These are phyloP conservation scores for Penstemon davidsonii DNA, from an alignment of 257 asterid genomes.

Conservation along the genomic window DNA sequence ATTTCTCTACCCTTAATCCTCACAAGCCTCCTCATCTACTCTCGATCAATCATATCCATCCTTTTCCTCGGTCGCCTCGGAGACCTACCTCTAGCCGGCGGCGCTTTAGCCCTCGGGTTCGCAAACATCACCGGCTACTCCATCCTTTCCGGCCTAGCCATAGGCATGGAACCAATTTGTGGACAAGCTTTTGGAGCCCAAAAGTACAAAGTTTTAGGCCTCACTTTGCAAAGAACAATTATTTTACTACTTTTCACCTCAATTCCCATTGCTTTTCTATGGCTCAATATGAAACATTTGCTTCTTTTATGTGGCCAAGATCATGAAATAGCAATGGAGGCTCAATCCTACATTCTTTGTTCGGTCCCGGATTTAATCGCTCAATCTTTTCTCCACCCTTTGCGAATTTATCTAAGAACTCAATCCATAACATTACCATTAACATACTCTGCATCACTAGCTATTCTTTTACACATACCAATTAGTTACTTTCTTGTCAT, in stretches of 20 bases:
- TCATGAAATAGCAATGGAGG: slow-evolving; percentile 37
- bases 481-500: slow-evolving; percentile 48
- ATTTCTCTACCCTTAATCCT: slow-evolving; percentile 50
- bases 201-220: slow-evolving; percentile 46
- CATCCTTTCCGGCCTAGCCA: slow-evolving; percentile 57
- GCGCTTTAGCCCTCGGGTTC: slow-evolving; percentile 52
- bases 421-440: slow-evolving; percentile 59
- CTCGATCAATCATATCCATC: slow-evolving; percentile 55
- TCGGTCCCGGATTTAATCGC: slow-evolving; percentile 49
- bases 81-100: slow-evolving; percentile 52
- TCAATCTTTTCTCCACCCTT: slow-evolving; percentile 50
- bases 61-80: slow-evolving; percentile 59
- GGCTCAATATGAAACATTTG: slow-evolving; percentile 51
- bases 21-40: slow-evolving; percentile 53
- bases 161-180: slow-evolving; percentile 71
- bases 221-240: slow-evolving; percentile 43
- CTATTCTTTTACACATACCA: slow-evolving; percentile 48
- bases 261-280: slow-evolving; percentile 44
- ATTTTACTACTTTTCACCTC: slow-evolving; percentile 43
- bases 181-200: slow-evolving; percentile 66
- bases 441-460: slow-evolving; percentile 43
- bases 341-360: slow-evolving; percentile 44
- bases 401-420: slow-evolving; percentile 47
- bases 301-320: slow-evolving; percentile 48
- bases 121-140: slow-evolving; percentile 63